phyloP scores from a whole-genome alignment of 2,329 filamentous ascomycete species.

The Neocucurbitaria cava region DNA sequence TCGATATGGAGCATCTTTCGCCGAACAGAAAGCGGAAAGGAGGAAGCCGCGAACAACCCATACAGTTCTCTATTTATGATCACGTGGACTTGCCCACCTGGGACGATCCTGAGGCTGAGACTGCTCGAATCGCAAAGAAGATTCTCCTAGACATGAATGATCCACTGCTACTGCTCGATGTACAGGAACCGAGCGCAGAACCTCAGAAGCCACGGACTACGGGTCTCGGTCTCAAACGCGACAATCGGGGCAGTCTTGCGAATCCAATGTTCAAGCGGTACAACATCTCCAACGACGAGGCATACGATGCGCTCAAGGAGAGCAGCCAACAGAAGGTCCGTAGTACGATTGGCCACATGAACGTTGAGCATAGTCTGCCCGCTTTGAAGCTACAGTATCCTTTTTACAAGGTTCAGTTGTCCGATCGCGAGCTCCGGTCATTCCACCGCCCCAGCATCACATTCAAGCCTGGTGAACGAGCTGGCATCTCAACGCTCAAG shows the following conservation, averaged over 20 bases:
- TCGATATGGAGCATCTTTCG: slow-evolving; percentile 43
- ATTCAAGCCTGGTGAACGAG: slow-evolving; percentile 72
- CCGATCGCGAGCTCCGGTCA: slow-evolving; percentile 73
- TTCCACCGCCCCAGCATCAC: slow-evolving; percentile 84
- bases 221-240: slow-evolving; percentile 66
- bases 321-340: slow-evolving; percentile 97
- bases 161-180: slow-evolving; percentile 82
- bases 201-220: slow-evolving; percentile 63
- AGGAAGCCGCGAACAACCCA: slow-evolving; percentile 34
- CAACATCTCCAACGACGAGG: slow-evolving; percentile 95
- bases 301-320: slow-evolving; percentile 94
- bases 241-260: slow-evolving; percentile 72
- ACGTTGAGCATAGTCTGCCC: slow-evolving; percentile 93
- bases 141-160: slow-evolving; percentile 89
- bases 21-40: slow-evolving; percentile 70
- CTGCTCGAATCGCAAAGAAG: slow-evolving; percentile 75
- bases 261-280: slow-evolving; percentile 81
- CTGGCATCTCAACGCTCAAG: slow-evolving; percentile 75
- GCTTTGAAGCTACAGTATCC: slow-evolving; percentile 92
- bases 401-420: slow-evolving; percentile 89
- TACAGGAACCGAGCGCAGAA: slow-evolving; percentile 69
- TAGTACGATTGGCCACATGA: slow-evolving; percentile 86
- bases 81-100: slow-evolving; percentile 65
- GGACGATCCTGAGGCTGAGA: slow-evolving; percentile 79
- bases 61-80: slow-evolving; percentile 47